These are phyloP conservation scores for Trichopus zeylanicus DNA, from an alignment of 116 monocot genomes.

Conservation along the genomic window DNA sequence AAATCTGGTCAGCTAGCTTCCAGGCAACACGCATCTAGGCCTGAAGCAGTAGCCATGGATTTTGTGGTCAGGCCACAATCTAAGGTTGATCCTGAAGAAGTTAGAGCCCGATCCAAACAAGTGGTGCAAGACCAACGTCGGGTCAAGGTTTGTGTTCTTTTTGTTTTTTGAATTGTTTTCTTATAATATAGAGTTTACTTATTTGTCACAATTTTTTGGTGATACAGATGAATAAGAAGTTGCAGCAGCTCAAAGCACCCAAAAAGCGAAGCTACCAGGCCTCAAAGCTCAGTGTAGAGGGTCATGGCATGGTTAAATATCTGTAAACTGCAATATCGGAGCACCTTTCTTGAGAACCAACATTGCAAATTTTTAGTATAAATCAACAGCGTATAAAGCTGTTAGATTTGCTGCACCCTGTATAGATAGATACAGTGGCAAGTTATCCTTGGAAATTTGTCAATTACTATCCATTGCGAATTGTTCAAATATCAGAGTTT, in stretches of 20 bases:
- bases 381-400: no score
- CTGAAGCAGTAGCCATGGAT: constrained; percentile 69
- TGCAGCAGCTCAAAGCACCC: constrained; percentile 80
- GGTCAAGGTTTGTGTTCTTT: constrained; percentile 30
- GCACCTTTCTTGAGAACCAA: no score
- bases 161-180: not conserved
- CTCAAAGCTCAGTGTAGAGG: constrained; percentile 80
- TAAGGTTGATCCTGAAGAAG: constrained; percentile 55
- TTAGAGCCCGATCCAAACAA: constrained; percentile 56
- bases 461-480: no score
- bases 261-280: constrained; percentile 92
- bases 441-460: no score
- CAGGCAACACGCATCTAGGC: constrained; percentile 77
- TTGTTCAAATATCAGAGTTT: no score
- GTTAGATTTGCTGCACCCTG: no score
- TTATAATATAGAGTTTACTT: no score
- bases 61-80: constrained; percentile 72
- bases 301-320: constrained; percentile 87
- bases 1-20: constrained; percentile 62
- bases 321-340: constrained; percentile 7
- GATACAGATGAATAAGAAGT: constrained; percentile 87
- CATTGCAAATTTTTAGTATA: no score
- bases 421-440: no score
- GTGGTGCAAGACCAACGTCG: constrained; percentile 38
- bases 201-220: not conserved